Base-by-base conservation (phyloP, 306 rosid genomes). In the Cicer arietinum region DNA sequence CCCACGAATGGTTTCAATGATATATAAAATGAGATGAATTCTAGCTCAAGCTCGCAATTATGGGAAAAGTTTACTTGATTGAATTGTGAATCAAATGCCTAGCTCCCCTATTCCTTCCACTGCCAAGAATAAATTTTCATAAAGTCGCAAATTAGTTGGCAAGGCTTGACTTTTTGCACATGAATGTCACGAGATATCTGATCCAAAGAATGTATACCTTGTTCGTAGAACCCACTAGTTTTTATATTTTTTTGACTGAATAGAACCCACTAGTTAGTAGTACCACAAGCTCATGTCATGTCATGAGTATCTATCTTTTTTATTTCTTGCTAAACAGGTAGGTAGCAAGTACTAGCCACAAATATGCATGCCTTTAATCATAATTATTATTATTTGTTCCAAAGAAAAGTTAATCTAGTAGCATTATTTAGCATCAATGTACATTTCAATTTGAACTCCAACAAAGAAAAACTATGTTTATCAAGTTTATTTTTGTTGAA, bases 1-100 rank as follows among this genome's bases (percentile, higher is more conserved):
- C 90, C 90, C 88, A 86, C 92, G 88, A 86, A 83, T 79, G 88
- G 84, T 81, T 74, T 78, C 71, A 79, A 12, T 66, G 47, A 62
- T 56, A 51, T n/a, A 56, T 61, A 61, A 52, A 42, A 73, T 59
- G 52, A 78, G 69, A 58, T 30, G 16, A 73, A 83, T 67, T 71
- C 4, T 48, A 82, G 52, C 35, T 64, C 82, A 82, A 57, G 66
- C 82, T 82, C 47, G 13, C 56, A 20, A 44, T 53, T 81, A 72
- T 54, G 57, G 43, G 66, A 71, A 80, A 76, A 71, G 35, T 13
- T 60, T 67, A 76, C 64, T 76, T 63, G 74, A 69, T 75, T 81
- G 56, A 68, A 51, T 75, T 7, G 67, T 7, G 67, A 60, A 60
- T 35, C 67, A 39, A 60, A 60, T 37, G 20, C 44, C 9, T 37